Evolutionary conservation across 768 basidiomycete species (phyloP), one percentile per base, ranked within the genome.

Genomic region (Trametes cubensis): DNA sequence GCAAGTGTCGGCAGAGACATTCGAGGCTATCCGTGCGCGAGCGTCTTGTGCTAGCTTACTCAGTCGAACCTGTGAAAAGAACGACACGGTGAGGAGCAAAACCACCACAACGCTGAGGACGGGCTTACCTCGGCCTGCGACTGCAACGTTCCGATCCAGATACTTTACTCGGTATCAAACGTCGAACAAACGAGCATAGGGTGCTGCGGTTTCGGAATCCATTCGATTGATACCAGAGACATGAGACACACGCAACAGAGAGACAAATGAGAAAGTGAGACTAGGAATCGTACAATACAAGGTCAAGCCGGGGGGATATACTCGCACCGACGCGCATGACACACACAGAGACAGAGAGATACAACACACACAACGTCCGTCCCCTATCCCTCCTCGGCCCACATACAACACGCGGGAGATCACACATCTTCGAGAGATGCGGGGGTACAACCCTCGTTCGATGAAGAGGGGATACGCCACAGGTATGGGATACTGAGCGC

Each of bases 231-330:
- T 34, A 59, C 42, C 58, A 30, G 20, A 42, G 38, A 34, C 34
- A 34, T 4, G 44, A n/a, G 41, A 52, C 14, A 57, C 55, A 44
- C 14, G 57, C 45, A 44, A 21, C 40, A 38, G n/a, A 44, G 44
- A 45, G 50, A 52, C 42, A 52, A 20, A 40, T 6, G 30, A 3
- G 34, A 45, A 28, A 14, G 18, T 23, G 58, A 60, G 58, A 64
- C 63, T 55, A 53, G 49, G 45, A 25, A 60, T 52, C 58, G 49
- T 64, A 64, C 63, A 64, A 64, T 64, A 64, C 63, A 64, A 41
- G 50, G 54, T 30, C 58, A 57, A 38, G 61, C 58, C 54, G 58
- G 34, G 34, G 34, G 45, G 42, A n/a, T n/a, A 63, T 20, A 34
- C 58, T 50, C 49, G 46, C 57, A 55, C 52, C 54, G 51, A 58